These are phyloP conservation scores for Podila epigama DNA, from an alignment of 192 early-diverging fungal species.

Conservation along the genomic window DNA sequence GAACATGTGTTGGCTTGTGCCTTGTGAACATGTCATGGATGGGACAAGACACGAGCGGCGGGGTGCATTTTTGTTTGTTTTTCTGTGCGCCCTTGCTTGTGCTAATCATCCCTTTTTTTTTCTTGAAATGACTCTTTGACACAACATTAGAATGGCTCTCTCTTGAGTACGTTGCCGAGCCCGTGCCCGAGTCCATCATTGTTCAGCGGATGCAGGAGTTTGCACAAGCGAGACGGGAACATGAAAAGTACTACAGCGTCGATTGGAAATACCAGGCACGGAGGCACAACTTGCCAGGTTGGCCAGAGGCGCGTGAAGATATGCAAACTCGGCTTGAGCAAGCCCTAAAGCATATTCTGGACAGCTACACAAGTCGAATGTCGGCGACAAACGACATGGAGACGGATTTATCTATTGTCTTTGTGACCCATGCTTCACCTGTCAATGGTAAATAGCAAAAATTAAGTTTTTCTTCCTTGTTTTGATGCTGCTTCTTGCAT, in stretches of 20 bases:
- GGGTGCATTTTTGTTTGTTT: too few relatives aligned
- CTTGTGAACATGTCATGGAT: too few relatives aligned
- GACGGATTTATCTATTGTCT: conserved; percentile 29
- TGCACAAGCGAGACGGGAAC: conserved; percentile 27
- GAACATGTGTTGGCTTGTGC: too few relatives aligned
- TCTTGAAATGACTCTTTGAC: background rate
- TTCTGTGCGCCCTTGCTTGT: too few relatives aligned
- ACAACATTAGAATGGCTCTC: conserved; percentile 33
- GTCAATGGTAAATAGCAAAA: conserved; percentile 27
- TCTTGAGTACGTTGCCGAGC: conserved; percentile 21
- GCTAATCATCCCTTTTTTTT: background rate
- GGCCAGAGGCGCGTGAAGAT: conserved; percentile 35
- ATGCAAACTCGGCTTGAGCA: conserved; percentile 23
- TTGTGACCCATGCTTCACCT: conserved; percentile 44
- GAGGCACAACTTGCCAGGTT: conserved; percentile 11
- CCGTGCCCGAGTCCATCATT: conserved; percentile 35
- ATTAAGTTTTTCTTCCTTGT: background rate
- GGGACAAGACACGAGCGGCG: too few relatives aligned
- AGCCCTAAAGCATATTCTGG: conserved; percentile 9
- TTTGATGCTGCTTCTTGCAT: background rate
- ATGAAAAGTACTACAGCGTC: conserved; percentile 30
- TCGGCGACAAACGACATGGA: background rate
- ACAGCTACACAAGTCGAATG: conserved; percentile 3
- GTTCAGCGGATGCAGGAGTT: conserved; percentile 47
- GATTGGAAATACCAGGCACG: conserved; percentile 42